A percentile compares a stretch with the other conserved stretches of the same genome.
Evolutionary conservation across 768 basidiomycete genomes (phyloP).

Genomic region (Rickenella mellea): DNA sequence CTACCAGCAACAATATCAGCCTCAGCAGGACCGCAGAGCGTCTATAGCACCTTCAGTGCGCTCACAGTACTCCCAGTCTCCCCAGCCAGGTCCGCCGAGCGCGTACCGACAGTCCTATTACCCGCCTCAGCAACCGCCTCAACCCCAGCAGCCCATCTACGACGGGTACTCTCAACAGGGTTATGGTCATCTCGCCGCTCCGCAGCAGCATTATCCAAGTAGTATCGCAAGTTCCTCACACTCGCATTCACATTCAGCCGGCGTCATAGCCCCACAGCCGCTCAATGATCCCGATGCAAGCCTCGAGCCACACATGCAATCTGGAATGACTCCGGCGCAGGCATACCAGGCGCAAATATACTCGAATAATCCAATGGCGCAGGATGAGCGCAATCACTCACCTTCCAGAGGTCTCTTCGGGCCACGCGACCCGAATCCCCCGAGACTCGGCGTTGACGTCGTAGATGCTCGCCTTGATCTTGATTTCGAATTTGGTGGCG

Average conservation of each 20-base stretch:
- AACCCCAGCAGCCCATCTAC: constrained; percentile 11
- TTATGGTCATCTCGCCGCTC: constrained; percentile 28
- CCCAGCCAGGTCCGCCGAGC: constrained; percentile 21
- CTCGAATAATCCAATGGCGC: constrained; percentile 30
- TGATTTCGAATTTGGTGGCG: too few species aligned
- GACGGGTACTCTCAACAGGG: constrained; percentile 12
- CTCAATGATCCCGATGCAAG: constrained; percentile 40
- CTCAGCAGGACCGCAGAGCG: constrained; percentile 34
- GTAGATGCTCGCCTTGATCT: constrained; percentile 1
- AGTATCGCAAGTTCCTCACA: constrained; percentile 38
- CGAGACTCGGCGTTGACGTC: constrained; percentile 1
- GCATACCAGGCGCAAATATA: constrained; percentile 75
- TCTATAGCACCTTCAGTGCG: constrained; percentile 33
- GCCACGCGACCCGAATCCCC: too few species aligned
- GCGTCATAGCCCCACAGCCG: constrained; percentile 35
- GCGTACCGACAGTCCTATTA: constrained; percentile 10
- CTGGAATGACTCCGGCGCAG: constrained; percentile 66
- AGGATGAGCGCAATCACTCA: too few species aligned
- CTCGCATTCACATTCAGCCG: constrained; percentile 27
- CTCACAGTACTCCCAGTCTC: constrained; percentile 16
- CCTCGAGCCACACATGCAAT: constrained; percentile 33
- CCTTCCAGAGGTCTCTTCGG: too few species aligned
- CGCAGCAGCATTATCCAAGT: constrained; percentile 34
- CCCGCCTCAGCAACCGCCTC: constrained; percentile 13
- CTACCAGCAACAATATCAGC: constrained; percentile 18